Evolutionary conservation across 805 yeast species (phyloP).

Genomic region (Aciculoconidium aculeatum): DNA sequence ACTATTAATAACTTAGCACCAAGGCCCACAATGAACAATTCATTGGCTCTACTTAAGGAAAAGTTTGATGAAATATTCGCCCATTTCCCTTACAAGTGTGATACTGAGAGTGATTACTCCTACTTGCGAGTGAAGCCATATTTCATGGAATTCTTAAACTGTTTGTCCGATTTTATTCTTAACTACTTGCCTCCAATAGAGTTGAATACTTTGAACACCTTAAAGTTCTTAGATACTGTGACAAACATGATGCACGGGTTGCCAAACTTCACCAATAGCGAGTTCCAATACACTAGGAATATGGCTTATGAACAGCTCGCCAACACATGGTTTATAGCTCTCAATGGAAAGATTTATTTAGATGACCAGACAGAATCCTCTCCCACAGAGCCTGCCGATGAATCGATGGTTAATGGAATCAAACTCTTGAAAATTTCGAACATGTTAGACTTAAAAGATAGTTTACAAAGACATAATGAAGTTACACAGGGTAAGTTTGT

Average conservation of each 20-base stretch:
- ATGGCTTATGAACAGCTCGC: constrained; percentile 59
- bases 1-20: constrained; percentile 53
- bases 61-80: constrained; percentile 41
- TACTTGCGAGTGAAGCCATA: constrained; percentile 65
- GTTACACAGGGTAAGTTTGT: constrained; percentile 36
- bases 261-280: constrained; percentile 60
- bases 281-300: constrained; percentile 45
- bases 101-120: constrained; percentile 66
- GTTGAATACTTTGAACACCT: constrained; percentile 43
- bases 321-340: constrained; percentile 49
- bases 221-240: constrained; percentile 59
- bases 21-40: constrained; percentile 47
- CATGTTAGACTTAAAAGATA: constrained; percentile 35
- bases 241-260: constrained; percentile 54
- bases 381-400: constrained; percentile 1
- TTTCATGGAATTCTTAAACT: constrained; percentile 62
- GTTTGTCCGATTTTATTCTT: constrained; percentile 69
- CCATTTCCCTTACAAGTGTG: constrained; percentile 72
- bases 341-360: constrained; percentile 19
- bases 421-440: constrained; percentile 26
- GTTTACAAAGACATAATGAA: constrained; percentile 41
- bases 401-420: constrained; percentile 1
- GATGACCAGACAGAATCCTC: constrained; percentile 13
- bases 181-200: constrained; percentile 71
- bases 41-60: constrained; percentile 43